Evolutionary conservation across 306 rosid species (phyloP).

Genomic region (Dalbergia cultrata): DNA sequence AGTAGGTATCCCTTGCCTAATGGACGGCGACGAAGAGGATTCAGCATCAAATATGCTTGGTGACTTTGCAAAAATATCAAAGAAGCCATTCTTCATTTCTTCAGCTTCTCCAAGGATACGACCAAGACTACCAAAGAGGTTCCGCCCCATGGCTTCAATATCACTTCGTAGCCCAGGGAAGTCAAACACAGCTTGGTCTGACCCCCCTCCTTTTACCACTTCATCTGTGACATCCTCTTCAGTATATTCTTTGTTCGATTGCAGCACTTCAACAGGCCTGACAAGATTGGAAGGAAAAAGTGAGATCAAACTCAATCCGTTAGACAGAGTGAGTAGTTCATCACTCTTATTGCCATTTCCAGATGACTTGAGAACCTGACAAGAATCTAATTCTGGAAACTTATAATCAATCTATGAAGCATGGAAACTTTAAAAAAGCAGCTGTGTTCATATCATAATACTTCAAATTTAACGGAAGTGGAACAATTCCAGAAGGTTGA

Average conservation of each 20-base stretch:
- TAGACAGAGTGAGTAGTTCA: background rate
- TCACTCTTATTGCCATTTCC: background rate
- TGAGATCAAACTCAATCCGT: background rate
- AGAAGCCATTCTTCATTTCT: slow-evolving; percentile 72
- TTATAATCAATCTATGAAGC: slow-evolving; percentile 25
- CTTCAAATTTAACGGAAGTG: background rate
- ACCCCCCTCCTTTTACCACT: slow-evolving; percentile 64
- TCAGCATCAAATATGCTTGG: slow-evolving; percentile 60
- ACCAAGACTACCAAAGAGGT: slow-evolving; percentile 60
- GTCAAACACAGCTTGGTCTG: slow-evolving; percentile 56
- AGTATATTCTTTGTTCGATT: slow-evolving; percentile 78
- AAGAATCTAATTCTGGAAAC: slow-evolving; percentile 12
- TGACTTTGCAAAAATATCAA: slow-evolving; percentile 50
- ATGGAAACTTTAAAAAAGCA: background rate
- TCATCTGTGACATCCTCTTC: slow-evolving; percentile 83
- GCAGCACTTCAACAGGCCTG: slow-evolving; percentile 86
- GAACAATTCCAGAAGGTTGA: background rate
- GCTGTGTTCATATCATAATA: background rate
- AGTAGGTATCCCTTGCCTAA: slow-evolving; percentile 63
- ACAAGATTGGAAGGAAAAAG: slow-evolving; percentile 19
- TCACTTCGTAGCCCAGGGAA: slow-evolving; percentile 83
- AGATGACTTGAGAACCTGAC: background rate
- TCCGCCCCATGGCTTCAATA: slow-evolving; percentile 69
- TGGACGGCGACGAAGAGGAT: slow-evolving; percentile 59
- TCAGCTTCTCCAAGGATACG: slow-evolving; percentile 80